phyloP scores from a whole-genome alignment of 805 yeast species.

The Cyberlindnera sargentensis region DNA sequence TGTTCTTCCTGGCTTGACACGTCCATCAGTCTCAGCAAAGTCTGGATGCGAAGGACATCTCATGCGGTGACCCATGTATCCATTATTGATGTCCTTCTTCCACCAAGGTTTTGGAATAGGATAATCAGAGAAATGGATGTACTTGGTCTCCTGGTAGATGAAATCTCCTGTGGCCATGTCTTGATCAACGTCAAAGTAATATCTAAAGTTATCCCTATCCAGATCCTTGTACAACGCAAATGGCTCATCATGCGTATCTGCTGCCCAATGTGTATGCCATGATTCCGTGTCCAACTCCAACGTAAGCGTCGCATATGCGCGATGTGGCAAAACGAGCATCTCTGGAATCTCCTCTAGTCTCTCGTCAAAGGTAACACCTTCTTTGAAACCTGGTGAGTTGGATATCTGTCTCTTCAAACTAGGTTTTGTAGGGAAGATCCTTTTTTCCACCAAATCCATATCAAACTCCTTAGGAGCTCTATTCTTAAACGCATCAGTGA shows the following conservation, averaged over 20 bases:
- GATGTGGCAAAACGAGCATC: conserved; percentile 41
- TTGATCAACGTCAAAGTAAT: conserved; percentile 14
- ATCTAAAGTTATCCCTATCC: conserved; percentile 10
- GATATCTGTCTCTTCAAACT: conserved; percentile 12
- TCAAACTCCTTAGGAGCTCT: conserved; percentile 37
- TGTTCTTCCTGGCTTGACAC: conserved; percentile 6
- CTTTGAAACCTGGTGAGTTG: not conserved
- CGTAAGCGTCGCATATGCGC: conserved; percentile 41
- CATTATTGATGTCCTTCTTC: conserved; percentile 3
- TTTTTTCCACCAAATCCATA: conserved; percentile 42
- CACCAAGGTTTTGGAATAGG: conserved; percentile 67
- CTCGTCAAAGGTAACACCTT: conserved; percentile 4
- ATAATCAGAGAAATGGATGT: conserved; percentile 58
- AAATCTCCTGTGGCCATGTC: conserved; percentile 13
- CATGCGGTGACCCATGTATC: conserved; percentile 11
- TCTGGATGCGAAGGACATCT: conserved; percentile 16
- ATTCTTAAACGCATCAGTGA: conserved; percentile 18
- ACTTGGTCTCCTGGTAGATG: conserved; percentile 28
- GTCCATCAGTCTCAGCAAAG: conserved; percentile 5
- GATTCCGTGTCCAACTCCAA: conserved; percentile 37
- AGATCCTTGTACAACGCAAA: conserved; percentile 19
- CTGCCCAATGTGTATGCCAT: conserved; percentile 34
- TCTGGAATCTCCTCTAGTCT: conserved; percentile 15
- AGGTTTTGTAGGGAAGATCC: conserved; percentile 21
- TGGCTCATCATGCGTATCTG: conserved; percentile 38